Conservation (phyloP, 352 stramenopile genomes). For the Globisporangium nodosum region DNA sequence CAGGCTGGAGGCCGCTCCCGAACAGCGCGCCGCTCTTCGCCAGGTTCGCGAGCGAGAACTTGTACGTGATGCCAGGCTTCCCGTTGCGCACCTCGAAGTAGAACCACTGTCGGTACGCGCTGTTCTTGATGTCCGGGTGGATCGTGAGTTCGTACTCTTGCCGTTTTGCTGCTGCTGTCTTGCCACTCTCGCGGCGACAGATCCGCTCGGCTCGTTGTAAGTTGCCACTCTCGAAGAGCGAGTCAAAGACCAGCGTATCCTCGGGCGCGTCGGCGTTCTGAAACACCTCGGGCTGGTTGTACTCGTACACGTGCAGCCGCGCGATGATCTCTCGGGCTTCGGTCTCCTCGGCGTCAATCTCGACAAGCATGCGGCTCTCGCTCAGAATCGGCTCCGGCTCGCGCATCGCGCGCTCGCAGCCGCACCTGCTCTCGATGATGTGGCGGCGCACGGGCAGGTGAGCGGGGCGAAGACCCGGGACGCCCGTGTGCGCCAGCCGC, state of each 20-base stretch:
- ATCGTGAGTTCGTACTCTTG: conserved; percentile 74
- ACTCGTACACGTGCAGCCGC: conserved; percentile 61
- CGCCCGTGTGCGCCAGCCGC: conserved; percentile 31
- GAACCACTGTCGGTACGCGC: conserved; percentile 87
- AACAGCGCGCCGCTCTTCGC: conserved; percentile 82
- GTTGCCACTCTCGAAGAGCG: conserved; percentile 76
- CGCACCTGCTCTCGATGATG: conserved; percentile 8
- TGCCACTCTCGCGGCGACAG: conserved; percentile 20
- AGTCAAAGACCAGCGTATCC: conserved; percentile 67
- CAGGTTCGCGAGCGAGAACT: conserved; percentile 76
- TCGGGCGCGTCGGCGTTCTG: conserved; percentile 24
- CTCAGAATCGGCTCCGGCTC: conserved; percentile 37
- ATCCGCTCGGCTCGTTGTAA: conserved; percentile 56
- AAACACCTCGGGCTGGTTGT: conserved; percentile 49
- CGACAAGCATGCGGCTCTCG: conserved; percentile 33
- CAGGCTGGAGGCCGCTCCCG: conserved; percentile 68
- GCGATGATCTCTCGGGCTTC: conserved; percentile 20
- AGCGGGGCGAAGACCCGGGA: conserved; percentile 26
- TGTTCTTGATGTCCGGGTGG: conserved; percentile 78
- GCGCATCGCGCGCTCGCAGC: conserved; percentile 5
- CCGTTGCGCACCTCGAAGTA: conserved; percentile 84
- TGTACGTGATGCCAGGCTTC: conserved; percentile 35
- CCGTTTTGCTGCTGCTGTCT: background rate
- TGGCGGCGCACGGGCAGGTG: conserved; percentile 49
- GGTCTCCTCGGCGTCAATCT: conserved; percentile 28